Percentiles rank a stretch among this genome's conserved stretches.
Conservation (phyloP, 108 stramenopile genomes). For the Skeletonema marinoi region DNA sequence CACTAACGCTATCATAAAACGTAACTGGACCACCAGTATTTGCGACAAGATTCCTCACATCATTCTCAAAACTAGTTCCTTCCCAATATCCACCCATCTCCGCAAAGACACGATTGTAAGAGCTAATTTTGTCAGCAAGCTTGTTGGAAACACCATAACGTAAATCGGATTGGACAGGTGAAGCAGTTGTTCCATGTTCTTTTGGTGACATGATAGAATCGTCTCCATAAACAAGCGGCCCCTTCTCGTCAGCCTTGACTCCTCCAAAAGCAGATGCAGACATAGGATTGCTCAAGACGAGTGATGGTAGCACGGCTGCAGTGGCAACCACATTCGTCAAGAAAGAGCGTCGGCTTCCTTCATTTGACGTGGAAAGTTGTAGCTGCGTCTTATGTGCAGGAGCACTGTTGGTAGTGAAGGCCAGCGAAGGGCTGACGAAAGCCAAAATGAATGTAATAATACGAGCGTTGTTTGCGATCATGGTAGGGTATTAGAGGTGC, state of each 20-base stretch:
- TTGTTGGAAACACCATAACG: slow-evolving; percentile 57
- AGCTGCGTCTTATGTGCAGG: neutral
- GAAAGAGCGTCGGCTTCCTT: slow-evolving; percentile 23
- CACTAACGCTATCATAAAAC: slow-evolving; percentile 55
- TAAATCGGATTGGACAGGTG: slow-evolving; percentile 68
- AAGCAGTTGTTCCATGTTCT: slow-evolving; percentile 67
- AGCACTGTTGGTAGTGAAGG: neutral
- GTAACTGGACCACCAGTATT: neutral
- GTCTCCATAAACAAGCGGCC: slow-evolving; percentile 41
- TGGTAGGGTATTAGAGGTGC: neutral
- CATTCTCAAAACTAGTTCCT: slow-evolving; percentile 30
- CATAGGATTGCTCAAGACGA: slow-evolving; percentile 9
- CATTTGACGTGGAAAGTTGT: neutral
- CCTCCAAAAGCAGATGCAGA: slow-evolving; percentile 17
- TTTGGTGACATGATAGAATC: slow-evolving; percentile 63
- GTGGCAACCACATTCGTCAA: slow-evolving; percentile 21
- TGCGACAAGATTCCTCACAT: slow-evolving; percentile 16
- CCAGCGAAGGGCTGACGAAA: neutral
- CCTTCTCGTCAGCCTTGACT: slow-evolving; percentile 8
- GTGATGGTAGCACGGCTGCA: slow-evolving; percentile 2
- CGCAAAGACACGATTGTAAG: slow-evolving; percentile 69
- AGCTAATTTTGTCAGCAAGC: slow-evolving; percentile 75
- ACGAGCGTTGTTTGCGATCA: neutral
- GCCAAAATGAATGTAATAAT: neutral
- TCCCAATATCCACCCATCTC: slow-evolving; percentile 43